Conservation (phyloP, 495 filamentous ascomycete species). For the Aspergillus wentii region DNA sequence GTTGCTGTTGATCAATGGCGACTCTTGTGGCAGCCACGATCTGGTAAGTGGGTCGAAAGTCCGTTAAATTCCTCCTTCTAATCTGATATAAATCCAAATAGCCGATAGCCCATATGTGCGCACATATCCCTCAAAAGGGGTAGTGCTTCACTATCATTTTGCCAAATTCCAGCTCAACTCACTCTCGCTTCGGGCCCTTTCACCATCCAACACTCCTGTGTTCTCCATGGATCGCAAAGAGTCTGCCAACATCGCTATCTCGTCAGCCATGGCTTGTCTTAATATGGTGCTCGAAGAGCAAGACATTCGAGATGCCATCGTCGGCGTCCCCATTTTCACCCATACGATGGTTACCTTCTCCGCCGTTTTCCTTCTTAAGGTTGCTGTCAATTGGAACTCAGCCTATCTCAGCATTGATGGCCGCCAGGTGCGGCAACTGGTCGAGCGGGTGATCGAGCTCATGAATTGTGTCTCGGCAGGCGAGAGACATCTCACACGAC, state of each 20-base stretch:
- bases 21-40: slow-evolving; percentile 49
- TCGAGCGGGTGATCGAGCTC: slow-evolving; percentile 46
- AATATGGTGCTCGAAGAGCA: slow-evolving; percentile 52
- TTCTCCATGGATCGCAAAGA: slow-evolving; percentile 52
- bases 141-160: slow-evolving; percentile 57
- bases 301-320: slow-evolving; percentile 54
- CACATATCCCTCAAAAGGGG: slow-evolving; percentile 54
- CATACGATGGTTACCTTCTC: slow-evolving; percentile 62
- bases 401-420: slow-evolving; percentile 40
- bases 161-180: slow-evolving; percentile 58
- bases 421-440: slow-evolving; percentile 41
- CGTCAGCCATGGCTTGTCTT: slow-evolving; percentile 50
- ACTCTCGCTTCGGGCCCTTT: slow-evolving; percentile 49
- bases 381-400: slow-evolving; percentile 51
- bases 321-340: slow-evolving; percentile 53
- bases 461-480: slow-evolving; percentile 49
- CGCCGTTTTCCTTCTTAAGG: slow-evolving; percentile 52
- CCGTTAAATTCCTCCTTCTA: neutral
- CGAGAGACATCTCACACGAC: slow-evolving; percentile 48
- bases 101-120: slow-evolving; percentile 49
- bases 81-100: slow-evolving; percentile 12
- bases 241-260: slow-evolving; percentile 51
- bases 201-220: slow-evolving; percentile 43
- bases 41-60: too few relatives aligned
- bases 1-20: slow-evolving; percentile 54